A percentile compares a stretch with the other conserved stretches of the same genome.
Evolutionary conservation across 2,329 filamentous ascomycete genomes (phyloP).

Genomic region (Chaetomium globosum): DNA sequence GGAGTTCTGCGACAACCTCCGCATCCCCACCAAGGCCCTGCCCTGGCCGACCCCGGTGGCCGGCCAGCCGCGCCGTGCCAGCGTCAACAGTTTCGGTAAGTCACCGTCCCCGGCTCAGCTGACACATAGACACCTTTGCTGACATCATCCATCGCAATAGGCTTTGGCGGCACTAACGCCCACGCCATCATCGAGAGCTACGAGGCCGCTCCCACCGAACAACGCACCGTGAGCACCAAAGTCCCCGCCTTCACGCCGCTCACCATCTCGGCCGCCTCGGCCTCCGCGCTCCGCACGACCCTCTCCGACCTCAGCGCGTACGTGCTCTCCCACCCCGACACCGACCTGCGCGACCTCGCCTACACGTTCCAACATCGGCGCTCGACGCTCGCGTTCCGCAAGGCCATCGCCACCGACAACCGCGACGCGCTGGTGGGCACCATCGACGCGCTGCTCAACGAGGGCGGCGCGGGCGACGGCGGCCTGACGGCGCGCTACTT

Average conservation of each 20-base stretch:
- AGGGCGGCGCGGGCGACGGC: not conserved
- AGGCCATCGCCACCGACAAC: not conserved
- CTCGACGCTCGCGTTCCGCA: not conserved
- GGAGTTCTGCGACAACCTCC: not conserved
- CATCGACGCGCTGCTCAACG: not conserved
- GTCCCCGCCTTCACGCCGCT: conserved; percentile 17
- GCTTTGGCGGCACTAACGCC: conserved; percentile 40
- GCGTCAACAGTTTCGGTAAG: conserved; percentile 16
- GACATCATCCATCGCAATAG: not conserved
- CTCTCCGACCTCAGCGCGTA: conserved; percentile 8
- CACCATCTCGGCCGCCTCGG: conserved; percentile 18
- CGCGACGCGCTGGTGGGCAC: not conserved
- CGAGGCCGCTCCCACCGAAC: not conserved
- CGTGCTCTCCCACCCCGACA: not conserved
- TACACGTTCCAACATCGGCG: conserved; percentile 1
- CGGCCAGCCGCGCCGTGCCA: not conserved
- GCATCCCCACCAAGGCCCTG: not conserved
- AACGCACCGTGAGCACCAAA: not conserved
- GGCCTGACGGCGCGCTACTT: not conserved
- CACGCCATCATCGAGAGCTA: conserved; percentile 33
- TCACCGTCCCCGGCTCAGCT: not conserved
- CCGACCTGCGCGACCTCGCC: conserved; percentile 13
- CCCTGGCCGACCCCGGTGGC: not conserved
- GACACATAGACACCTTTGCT: not conserved
- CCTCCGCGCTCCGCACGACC: conserved; percentile 8